Evolutionary conservation across 441 rosid species (phyloP).

Genomic region (Pelargonium citronellum): DNA sequence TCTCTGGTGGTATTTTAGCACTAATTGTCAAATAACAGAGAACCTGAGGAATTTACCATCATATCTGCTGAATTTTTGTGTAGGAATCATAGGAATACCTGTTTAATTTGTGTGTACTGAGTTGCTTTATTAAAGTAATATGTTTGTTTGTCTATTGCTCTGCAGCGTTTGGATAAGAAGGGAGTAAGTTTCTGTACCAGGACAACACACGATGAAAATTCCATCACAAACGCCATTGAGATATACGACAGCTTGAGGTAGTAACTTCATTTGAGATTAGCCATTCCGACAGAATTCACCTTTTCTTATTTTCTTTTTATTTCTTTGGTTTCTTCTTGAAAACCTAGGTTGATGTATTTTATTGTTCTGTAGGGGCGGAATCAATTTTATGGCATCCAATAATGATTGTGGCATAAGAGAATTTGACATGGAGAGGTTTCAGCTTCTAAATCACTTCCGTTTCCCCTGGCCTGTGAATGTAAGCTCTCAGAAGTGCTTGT

Average conservation of each 20-base stretch:
- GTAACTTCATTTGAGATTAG: neutral
- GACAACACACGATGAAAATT: constrained; percentile 29
- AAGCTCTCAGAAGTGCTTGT: constrained; percentile 5
- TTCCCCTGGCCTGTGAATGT: constrained; percentile 40
- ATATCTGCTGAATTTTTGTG: neutral
- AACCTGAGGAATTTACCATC: no score
- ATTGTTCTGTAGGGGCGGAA: constrained; percentile 27
- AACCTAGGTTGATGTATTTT: neutral
- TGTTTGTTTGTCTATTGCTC: neutral
- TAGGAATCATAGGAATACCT: neutral
- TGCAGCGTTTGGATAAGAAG: constrained; percentile 27
- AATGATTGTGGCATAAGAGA: constrained; percentile 30
- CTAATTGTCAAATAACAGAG: no score
- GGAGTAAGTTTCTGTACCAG: constrained; percentile 32
- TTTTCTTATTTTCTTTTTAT: neutral
- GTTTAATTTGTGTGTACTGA: no score
- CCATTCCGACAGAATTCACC: neutral
- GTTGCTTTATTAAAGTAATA: neutral
- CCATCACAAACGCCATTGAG: constrained; percentile 31
- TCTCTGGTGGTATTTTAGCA: no score
- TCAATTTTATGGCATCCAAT: constrained; percentile 30
- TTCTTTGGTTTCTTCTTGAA: neutral
- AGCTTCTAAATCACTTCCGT: constrained; percentile 23
- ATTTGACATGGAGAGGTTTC: constrained; percentile 30
- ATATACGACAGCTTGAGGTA: constrained; percentile 37